Evolutionary conservation across 176 grass and related monocot genomes (phyloP), one percentile per base, ranked within the genome.

Genomic region (Themeda triandra): DNA sequence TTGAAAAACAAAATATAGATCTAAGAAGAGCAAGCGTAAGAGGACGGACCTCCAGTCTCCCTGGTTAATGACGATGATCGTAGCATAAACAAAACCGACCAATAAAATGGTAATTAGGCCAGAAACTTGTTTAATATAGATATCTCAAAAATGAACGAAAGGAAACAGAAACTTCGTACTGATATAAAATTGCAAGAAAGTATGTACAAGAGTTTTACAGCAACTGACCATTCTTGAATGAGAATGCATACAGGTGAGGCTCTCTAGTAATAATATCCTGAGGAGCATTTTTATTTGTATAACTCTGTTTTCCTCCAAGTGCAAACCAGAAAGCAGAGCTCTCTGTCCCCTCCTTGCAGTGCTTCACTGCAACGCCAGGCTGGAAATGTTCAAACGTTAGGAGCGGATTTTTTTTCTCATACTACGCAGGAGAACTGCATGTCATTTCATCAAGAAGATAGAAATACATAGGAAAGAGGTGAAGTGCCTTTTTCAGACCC

Each of bases 271-370:
- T 69, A 76, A 84, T 49, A 80, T 98, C 91, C 63, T 89, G 91
- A 46, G 85, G 51, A 41, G 54, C 27, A 66, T 87, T 89, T 81
- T 87, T 98, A 82, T 79, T 90, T 80, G 83, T 88, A 84, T 92
- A 92, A 71, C 74, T 92, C 90, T 98, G 92, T 86, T 98, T 98
- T 74, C 95, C 95, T 80, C n/a, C 95, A 91, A 98, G 91, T 63
- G 92, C 87, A 92, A 95, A 98, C 92, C 95, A 98, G 92, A 98
- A 98, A 83, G 91, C 92, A 69, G 95, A 98, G 81, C 91, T 98
- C 82, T 98, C 95, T 35, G 95, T 92, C 78, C 95, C 95, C 86
- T 98, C 95, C 80, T 98, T 98, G 79, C 69, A 86, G 85, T 98
- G 92, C 78, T 98, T 98, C 81, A 93, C 81, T 56, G 82, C 63